Conservation (phyloP, 177 flowering plant species). For the Tripterygium wilfordii region DNA sequence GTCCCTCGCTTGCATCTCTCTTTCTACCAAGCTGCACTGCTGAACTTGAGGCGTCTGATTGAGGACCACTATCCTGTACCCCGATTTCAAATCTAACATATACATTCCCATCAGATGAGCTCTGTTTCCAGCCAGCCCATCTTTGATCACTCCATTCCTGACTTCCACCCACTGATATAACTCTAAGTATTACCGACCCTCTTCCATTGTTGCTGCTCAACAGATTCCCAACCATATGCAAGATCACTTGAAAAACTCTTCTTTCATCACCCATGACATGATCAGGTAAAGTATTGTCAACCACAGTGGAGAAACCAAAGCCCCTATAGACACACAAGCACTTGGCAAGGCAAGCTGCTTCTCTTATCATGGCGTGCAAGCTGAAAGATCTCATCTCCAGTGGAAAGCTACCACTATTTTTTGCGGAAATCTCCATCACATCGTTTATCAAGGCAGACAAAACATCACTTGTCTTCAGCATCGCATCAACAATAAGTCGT, state of each 20-base stretch:
- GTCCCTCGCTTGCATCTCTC: conserved; percentile 29
- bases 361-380: conserved; percentile 65
- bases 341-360: conserved; percentile 76
- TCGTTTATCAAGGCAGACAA: conserved; percentile 76
- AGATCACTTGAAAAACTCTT: conserved; percentile 83
- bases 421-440: conserved; percentile 65
- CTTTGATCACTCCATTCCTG: conserved; percentile 46
- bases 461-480: conserved; percentile 67
- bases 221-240: conserved; percentile 89
- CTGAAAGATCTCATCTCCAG: conserved; percentile 55
- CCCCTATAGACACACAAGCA: conserved; percentile 63
- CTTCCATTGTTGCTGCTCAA: conserved; percentile 35
- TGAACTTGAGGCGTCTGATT: conserved; percentile 19
- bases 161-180: conserved; percentile 36
- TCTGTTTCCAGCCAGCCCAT: conserved; percentile 61
- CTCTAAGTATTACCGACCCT: conserved; percentile 36
- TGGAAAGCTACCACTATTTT: conserved; percentile 51
- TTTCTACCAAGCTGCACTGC: conserved; percentile 14
- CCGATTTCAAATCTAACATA: conserved; percentile 62
- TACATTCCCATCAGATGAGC: conserved; percentile 42
- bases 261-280: conserved; percentile 75
- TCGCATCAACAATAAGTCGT: conserved; percentile 50
- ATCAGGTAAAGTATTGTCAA: conserved; percentile 61
- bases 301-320: conserved; percentile 44
- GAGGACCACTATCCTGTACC: conserved; percentile 21